Base-by-base conservation (phyloP, 176 grass and related monocot species). In the Eragrostis curvula region DNA sequence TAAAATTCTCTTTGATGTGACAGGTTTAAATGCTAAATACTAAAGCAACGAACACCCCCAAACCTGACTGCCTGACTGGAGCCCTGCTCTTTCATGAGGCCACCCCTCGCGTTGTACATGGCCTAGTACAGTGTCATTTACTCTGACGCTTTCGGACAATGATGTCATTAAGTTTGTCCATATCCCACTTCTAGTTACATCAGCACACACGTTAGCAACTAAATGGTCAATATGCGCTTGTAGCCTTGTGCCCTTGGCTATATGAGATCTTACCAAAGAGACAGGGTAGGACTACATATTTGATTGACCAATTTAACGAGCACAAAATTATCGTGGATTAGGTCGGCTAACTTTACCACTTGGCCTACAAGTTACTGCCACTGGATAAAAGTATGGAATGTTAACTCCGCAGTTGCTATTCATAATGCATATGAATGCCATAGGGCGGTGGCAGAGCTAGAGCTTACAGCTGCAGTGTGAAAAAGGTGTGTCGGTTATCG, bases 291-390 rank as follows among this genome's bases (percentile, higher is more conserved):
- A 53, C 7, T 39, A n/a, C 11, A 29, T 40, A 48, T 60, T 47
- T 36, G 11, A 50, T 63, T 85, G 66, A 63, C 44, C 28, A 12
- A 9, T 1, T 85, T 53, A 79, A 79, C 29, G 14, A 4, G 51
- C 21, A 62, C 42, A 69, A 39, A 41, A 29, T 30, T 50, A 43
- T 71, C 66, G 44, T 71, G 75, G 56, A 42, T 61, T 78, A 78
- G 74, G 15, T 78, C 21, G 70, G 17, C 83, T 52, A 85, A 70
- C 83, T 41, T 78, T 43, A 27, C 53, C 30, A 51, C 53, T 70
- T 85, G 15, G 44, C 65, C 8, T 42, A n/a, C 74, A 78, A 52
- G 74, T 63, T 30, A 70, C 15, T 71, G n/a, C 15, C 42, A 17
- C 36, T n/a, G 25, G 66, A 28, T 71, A 61, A 10, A 51, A 48